These are phyloP conservation scores for Leptomonas seymouri DNA, from an alignment of 208 protist genomes.

Conservation along the genomic window DNA sequence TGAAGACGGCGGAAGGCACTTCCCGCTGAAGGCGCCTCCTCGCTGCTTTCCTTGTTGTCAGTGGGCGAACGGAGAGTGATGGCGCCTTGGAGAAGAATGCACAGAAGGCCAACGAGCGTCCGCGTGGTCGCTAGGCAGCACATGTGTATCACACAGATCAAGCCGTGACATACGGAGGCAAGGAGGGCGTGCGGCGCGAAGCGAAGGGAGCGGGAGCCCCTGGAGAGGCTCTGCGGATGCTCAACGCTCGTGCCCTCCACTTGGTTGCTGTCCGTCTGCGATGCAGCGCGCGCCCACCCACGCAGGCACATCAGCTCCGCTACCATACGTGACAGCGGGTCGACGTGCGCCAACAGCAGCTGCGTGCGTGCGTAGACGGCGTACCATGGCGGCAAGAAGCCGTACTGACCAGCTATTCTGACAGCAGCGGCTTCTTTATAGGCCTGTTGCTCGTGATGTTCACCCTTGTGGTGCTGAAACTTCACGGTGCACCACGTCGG, in stretches of 20 bases:
- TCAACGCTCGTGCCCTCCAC: background rate
- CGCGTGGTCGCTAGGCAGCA: background rate
- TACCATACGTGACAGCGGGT: slow-evolving; percentile 23
- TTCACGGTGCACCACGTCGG: slow-evolving; percentile 22
- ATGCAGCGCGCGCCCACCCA: slow-evolving; percentile 5
- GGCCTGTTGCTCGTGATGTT: too few species aligned
- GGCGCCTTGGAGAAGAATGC: background rate
- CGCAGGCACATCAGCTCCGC: slow-evolving; percentile 30
- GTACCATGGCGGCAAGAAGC: slow-evolving; percentile 34
- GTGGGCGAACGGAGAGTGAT: background rate
- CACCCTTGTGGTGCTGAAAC: background rate
- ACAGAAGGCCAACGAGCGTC: background rate
- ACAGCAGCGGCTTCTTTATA: background rate
- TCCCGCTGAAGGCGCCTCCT: background rate
- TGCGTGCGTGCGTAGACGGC: slow-evolving; percentile 39
- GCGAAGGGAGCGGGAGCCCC: too few species aligned
- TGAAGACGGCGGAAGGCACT: background rate
- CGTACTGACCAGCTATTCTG: slow-evolving; percentile 10
- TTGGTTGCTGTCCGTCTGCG: background rate
- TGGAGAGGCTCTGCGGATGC: too few species aligned
- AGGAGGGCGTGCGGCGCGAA: background rate
- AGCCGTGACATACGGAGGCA: background rate
- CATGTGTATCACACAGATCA: background rate
- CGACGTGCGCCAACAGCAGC: slow-evolving; percentile 40
- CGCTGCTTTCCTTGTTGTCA: background rate